Percentiles rank a stretch among this genome's conserved stretches.
Evolutionary conservation across 768 basidiomycete species (phyloP).

Genomic region (Hericium alpestre): DNA sequence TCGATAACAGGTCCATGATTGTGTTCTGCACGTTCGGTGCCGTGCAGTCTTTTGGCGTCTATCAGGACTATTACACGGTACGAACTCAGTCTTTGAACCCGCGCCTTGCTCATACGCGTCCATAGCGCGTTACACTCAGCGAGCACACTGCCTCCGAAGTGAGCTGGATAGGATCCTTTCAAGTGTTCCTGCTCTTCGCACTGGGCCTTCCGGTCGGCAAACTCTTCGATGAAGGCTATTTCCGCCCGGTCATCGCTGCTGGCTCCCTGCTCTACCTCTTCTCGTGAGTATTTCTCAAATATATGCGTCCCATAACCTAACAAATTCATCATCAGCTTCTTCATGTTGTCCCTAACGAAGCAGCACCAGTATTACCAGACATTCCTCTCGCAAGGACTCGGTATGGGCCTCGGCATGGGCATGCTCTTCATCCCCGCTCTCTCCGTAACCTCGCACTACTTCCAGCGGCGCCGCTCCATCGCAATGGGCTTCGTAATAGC

Average conservation of each 20-base stretch:
- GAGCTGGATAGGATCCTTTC: neutral
- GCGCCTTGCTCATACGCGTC: neutral
- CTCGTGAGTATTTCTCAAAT: neutral
- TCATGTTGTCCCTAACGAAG: constrained; percentile 40
- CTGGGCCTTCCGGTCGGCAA: neutral
- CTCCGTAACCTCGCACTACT: constrained; percentile 45
- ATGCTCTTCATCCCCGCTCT: constrained; percentile 43
- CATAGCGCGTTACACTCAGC: neutral
- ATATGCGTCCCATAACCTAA: neutral
- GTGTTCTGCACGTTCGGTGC: constrained; percentile 3
- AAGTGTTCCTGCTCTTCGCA: neutral
- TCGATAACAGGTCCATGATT: neutral
- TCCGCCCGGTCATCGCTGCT: neutral
- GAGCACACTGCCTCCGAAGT: neutral
- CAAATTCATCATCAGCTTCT: constrained; percentile 21
- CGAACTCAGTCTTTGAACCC: neutral
- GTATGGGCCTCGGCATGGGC: constrained; percentile 46
- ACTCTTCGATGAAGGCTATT: neutral
- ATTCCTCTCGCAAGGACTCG: constrained; percentile 46
- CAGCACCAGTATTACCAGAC: constrained; percentile 41
- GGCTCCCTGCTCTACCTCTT: neutral
- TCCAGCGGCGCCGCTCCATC: constrained; percentile 27
- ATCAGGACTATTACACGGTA: constrained; percentile 1
- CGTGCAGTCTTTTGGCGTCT: constrained; percentile 1
- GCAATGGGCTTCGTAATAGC: constrained; percentile 38